Base-by-base conservation (phyloP, 2,329 filamentous ascomycete species). In the Fusarium longipes region DNA sequence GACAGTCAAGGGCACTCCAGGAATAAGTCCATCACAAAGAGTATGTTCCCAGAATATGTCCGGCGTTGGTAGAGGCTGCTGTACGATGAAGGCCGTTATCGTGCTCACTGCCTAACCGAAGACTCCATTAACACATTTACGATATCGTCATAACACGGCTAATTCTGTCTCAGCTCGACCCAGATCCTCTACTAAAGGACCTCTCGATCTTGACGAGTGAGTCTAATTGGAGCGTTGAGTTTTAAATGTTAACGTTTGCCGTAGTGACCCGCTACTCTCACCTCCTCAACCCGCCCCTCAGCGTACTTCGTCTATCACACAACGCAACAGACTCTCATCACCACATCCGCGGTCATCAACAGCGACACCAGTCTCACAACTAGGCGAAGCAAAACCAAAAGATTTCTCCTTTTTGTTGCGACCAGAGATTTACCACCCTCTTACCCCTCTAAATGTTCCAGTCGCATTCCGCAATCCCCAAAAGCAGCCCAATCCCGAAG, bases 341-440 rank as follows among this genome's bases (percentile, higher is more conserved):
- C 71, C 59, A 53, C 73, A 67, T 18, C 53, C 68, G 9, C 70
- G 70, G 25, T 73, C 71, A 43, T 67, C 67, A 25, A 63, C 70
- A 54, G 58, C 68, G 17, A 76, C 76, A 4, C 74, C 76, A 12
- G 67, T 71, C 22, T 65, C 75, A 11, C 74, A 73, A 49, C 49
- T 79, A 17, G 76, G 75, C 15, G 76, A 79, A 39, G 47, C 61
- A 2, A 71, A 70, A 5, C 70, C 74, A 43, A 91, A 92, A 73
- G 91, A 97, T 80, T 91, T 97, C 70, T 88, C 89, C 18, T 95
- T 91, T 76, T 88, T 97, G 43, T 86, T 96, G 12, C 87, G 90
- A 20, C 89, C 92, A 5, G 88, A 93, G 67, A 90, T 94, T 56
- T 97, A 95, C 81, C 94, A 97, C 75, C 88, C 91, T 3, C 83